Evolutionary conservation across 306 rosid genomes (phyloP), one percentile per base, ranked within the genome.

Genomic region (Acacia confusa): DNA sequence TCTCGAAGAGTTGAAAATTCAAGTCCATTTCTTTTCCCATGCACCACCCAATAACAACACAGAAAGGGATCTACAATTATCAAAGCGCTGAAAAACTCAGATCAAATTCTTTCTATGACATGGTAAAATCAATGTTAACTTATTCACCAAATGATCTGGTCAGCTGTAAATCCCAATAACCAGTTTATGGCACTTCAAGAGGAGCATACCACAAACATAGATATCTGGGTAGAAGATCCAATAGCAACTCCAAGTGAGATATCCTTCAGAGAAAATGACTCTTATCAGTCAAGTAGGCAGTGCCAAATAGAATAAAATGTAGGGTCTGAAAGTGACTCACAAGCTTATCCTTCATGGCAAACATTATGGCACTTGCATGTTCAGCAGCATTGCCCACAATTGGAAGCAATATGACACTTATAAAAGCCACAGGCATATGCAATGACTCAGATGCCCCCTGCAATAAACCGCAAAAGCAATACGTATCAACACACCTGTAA

Each of bases 201-300:
- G 17, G 19, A 67, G 69, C 92, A 77, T 87, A 92, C 98, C 94
- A 92, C 94, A 90, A 94, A 94, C 98, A 92, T 94, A 60, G 97
- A 89, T 90, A 92, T 94, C 79, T 94, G 98, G 52, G 97, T 94
- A 32, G 98, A 94, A 41, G 98, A 94, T 83, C 97, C 98, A 83
- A 89, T 84, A 19, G 97, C 98, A 84, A 94, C 98, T 88, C 98
- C 98, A 61, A 94, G 84, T 53, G 97, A 90, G 82, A 92, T 92
- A 81, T 94, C 97, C 98, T 94, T 87, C 15, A 74, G 81, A 79
- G 48, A 82, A 63, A 72, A 80, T 76, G 76, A 78, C 38, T 77
- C 66, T 64, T 64, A 40, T 90, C 75, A 89, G 75, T 74, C 75
- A 79, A 43, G 64, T 70, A 55, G 61, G 86, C 64, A 69, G 64